Percentiles rank a stretch among this genome's conserved stretches.
Evolutionary conservation across 306 rosid species (phyloP).

Genomic region (Rosa persica): DNA sequence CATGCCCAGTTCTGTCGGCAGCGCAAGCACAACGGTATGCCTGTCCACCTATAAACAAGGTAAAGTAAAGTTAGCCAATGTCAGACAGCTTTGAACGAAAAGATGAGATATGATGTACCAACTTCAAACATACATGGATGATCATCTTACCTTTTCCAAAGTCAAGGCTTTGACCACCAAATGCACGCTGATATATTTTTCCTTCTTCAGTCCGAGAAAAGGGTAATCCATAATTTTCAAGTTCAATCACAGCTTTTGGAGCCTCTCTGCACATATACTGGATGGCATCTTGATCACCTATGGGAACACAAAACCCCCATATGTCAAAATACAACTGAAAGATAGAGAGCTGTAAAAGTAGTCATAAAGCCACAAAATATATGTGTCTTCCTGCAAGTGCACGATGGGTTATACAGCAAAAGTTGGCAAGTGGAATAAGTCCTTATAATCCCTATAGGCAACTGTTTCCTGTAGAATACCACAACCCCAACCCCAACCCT

Average conservation of each 20-base stretch:
- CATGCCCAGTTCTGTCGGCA: conserved; percentile 95
- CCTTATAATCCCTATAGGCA: background rate
- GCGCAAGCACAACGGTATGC: conserved; percentile 98
- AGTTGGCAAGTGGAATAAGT: background rate
- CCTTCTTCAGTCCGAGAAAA: conserved; percentile 89
- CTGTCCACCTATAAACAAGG: conserved; percentile 70
- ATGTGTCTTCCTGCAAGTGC: background rate
- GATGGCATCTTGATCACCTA: conserved; percentile 98
- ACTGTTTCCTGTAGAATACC: background rate
- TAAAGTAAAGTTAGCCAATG: conserved; percentile 15
- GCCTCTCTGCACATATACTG: conserved; percentile 97
- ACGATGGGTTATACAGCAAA: background rate
- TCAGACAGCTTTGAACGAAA: conserved; percentile 21
- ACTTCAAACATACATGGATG: conserved; percentile 18
- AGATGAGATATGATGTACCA: conserved; percentile 3
- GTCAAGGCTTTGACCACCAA: conserved; percentile 96
- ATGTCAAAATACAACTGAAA: conserved; percentile 10
- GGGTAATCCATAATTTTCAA: conserved; percentile 88
- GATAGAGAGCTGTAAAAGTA: background rate
- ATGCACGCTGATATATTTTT: conserved; percentile 90
- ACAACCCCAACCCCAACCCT: background rate
- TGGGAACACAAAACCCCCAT: conserved; percentile 23
- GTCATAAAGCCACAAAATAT: background rate
- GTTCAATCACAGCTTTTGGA: conserved; percentile 92
- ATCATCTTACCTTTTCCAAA: conserved; percentile 71